Evolutionary conservation across 352 stramenopile species (phyloP).

Genomic region (Pythium phragmiticola): DNA sequence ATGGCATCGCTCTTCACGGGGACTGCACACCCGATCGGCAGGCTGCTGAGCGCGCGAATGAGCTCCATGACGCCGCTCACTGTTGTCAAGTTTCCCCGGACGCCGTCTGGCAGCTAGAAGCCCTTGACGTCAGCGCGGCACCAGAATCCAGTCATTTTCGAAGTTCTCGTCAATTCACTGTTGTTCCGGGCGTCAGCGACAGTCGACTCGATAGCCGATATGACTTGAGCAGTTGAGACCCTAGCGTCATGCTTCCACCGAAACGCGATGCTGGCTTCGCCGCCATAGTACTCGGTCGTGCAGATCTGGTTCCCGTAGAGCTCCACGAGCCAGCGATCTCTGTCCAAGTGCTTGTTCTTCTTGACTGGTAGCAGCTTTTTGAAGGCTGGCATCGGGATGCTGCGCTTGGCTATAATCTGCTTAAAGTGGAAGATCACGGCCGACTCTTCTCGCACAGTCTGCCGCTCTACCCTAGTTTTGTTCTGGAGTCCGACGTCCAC

Average conservation of each 20-base stretch:
- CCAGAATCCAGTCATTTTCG: background rate
- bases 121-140: slow-evolving; percentile 3
- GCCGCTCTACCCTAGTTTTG: background rate
- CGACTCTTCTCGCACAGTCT: slow-evolving; percentile 1
- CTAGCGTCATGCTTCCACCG: background rate
- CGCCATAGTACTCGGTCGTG: slow-evolving; percentile 9
- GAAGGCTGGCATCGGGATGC: background rate
- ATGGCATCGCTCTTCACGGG: background rate
- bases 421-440: background rate
- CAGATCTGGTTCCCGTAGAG: slow-evolving; percentile 6
- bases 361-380: background rate
- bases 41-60: background rate
- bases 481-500: background rate
- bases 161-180: background rate
- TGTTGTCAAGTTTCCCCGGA: background rate
- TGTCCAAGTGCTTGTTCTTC: background rate
- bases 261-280: background rate
- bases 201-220: background rate
- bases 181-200: background rate
- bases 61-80: slow-evolving; percentile 8
- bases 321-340: background rate
- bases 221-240: background rate
- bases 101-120: background rate
- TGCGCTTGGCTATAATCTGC: slow-evolving; percentile 4
- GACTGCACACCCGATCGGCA: background rate